Base-by-base conservation (phyloP, 352 stramenopile species). In the Aphanomyces euteiches region DNA sequence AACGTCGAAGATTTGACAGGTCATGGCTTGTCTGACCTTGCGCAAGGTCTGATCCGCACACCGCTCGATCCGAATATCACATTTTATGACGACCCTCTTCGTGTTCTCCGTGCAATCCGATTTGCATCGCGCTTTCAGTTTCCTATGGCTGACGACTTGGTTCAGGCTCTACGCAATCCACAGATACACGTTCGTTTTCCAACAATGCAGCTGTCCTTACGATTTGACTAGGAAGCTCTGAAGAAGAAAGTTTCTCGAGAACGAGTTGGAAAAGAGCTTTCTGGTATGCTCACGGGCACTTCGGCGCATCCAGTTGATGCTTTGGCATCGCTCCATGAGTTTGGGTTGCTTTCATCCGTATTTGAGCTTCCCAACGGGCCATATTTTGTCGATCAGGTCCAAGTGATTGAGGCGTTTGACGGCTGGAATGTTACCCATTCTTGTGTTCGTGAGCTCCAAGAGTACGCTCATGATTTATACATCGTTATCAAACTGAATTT, bases 61-160 rank as follows among this genome's bases (percentile, higher is more conserved):
- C 97, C 97, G 4, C 77, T 99, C 37, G 83, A 96, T 40, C 88
- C 97, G 2, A 75, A 90, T 21, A 90, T 95, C 36, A 99, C 97
- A 15, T 97, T 99, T 47, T 73, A 97, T 19, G 97, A 99, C 76
- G 97, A 99, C 78, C 97, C 97, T 6, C 76, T 99, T 57, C 85
- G 97, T 39, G 89, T 98, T 4, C 80, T 99, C 28, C 83, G 97
- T 40, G 92, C 91, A 1, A 84, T 99, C 13, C 92, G 97, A 57
- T 99, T 99, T 78, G 96, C 96, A 4, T 88, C 92, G 7, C 81
- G 96, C n/a, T 96, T 98, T 65, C 82, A 95, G 34, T 99, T 99
- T 75, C 73, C 47, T 1, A 79, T 99, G 69, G 88, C 95, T 38
- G 79, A 87, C 12, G 79, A 86, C 15, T 75, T 99, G 65, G 77